phyloP scores from a whole-genome alignment of 306 rosid genomes.

The Medicago lupulina region DNA sequence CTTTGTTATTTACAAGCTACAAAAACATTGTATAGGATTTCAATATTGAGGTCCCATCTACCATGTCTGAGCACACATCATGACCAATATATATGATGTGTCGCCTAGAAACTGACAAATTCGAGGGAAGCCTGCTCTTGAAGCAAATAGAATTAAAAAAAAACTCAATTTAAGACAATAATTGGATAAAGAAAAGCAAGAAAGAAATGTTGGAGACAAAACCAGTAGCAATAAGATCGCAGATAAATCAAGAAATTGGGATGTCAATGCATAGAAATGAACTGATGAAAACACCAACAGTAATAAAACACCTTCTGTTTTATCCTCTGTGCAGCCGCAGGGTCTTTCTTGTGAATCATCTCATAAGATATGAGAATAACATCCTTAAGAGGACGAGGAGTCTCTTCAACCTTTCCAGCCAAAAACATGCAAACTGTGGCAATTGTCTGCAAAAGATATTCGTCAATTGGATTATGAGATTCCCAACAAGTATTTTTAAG shows the following conservation, averaged over 20 bases:
- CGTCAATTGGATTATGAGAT: slow-evolving; percentile 34
- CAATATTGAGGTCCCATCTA: slow-evolving; percentile 35
- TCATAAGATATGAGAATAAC: slow-evolving; percentile 95
- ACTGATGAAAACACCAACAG: slow-evolving; percentile 42
- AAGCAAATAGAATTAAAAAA: neutral
- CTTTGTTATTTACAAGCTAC: slow-evolving; percentile 32
- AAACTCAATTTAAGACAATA: slow-evolving; percentile 25
- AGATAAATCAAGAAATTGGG: slow-evolving; percentile 36
- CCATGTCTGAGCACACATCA: slow-evolving; percentile 29
- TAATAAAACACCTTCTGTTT: slow-evolving; percentile 84
- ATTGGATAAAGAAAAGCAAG: slow-evolving; percentile 27
- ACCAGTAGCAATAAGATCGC: slow-evolving; percentile 26
- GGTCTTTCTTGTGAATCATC: slow-evolving; percentile 91
- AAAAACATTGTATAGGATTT: slow-evolving; percentile 34
- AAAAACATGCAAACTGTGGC: slow-evolving; percentile 99
- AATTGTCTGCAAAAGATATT: slow-evolving; percentile 75
- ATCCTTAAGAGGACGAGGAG: slow-evolving; percentile 95
- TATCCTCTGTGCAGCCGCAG: slow-evolving; percentile 87
- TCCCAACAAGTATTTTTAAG: slow-evolving; percentile 5
- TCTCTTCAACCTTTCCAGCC: slow-evolving; percentile 99
- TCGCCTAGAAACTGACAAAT: neutral
- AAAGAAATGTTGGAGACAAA: slow-evolving; percentile 31
- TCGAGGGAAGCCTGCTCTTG: slow-evolving; percentile 27
- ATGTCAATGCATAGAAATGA: slow-evolving; percentile 38
- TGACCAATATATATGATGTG: neutral